Base-by-base conservation (phyloP, 768 basidiomycete genomes). In the Hemileccinum impolitum region DNA sequence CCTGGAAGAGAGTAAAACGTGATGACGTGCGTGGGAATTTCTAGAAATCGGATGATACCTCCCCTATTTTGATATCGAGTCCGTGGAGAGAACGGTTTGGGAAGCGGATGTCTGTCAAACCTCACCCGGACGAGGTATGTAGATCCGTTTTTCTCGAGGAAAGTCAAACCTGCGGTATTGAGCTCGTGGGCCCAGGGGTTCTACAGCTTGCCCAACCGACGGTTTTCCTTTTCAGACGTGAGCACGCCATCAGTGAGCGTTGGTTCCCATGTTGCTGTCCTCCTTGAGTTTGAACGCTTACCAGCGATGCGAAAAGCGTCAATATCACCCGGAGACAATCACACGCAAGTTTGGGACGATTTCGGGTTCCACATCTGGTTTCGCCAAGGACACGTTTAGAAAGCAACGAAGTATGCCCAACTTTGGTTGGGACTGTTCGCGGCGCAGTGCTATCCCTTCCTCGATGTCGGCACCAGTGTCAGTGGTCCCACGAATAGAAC, bases 11-110 rank as follows among this genome's bases (percentile, higher is more conserved):
- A 17, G 45, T 46, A 46, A n/a, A 46, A n/a, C 36, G 4, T 38
- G 19, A 23, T 39, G 45, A 47, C 45, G 28, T n/a, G 34, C 39
- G 35, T 42, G 47, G 40, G 18, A 48, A 44, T 23, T 15, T 10
- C 19, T 47, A 64, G 63, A 57, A 44, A 39, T 48, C 40, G 5
- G 63, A 67, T 17, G 65, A 64, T 3, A 61, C 45, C 31, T 55
- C 59, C 1, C 57, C 62, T 14, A 55, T 63, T 38, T 32, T 53
- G 21, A 53, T 63, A 37, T 54, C 53, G 13, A 64, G 63, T 34
- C 65, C 63, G 11, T 28, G 65, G 48, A 56, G 63, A 37, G 63
- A 64, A 54, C 57, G 63, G 25, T 67, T 64, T 38, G 65, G 63
- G 28, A 64, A 59, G 35, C 58, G 63, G 30, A 65, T 64, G 53